A percentile compares a stretch with the other conserved stretches of the same genome.
Conservation (phyloP, 768 basidiomycete species). For the Mycena alexandri region DNA sequence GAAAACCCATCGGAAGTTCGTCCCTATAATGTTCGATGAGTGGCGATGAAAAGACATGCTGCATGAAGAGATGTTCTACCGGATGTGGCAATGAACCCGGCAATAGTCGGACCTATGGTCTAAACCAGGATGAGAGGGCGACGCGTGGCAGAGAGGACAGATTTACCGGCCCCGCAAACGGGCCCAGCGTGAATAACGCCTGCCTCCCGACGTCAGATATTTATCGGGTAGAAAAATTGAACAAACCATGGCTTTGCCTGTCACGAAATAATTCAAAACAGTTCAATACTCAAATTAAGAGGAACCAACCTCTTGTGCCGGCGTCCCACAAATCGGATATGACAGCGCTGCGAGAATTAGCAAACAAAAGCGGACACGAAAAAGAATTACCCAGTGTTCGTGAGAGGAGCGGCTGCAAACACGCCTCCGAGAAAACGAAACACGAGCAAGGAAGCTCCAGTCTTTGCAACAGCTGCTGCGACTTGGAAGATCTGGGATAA, state of each 20-base stretch:
- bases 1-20: conserved; percentile 77
- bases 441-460: conserved; percentile 72
- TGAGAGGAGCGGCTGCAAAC: conserved; percentile 77
- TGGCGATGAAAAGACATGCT: no score
- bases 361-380: no score
- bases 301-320: conserved; percentile 55
- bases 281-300: background rate
- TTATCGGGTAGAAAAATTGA: no score
- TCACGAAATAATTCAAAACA: background rate
- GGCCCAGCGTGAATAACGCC: conserved; percentile 71
- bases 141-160: background rate
- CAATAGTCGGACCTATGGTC: conserved; percentile 64
- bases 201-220: no score
- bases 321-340: conserved; percentile 76
- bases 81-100: no score
- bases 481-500: conserved; percentile 66
- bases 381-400: conserved; percentile 64
- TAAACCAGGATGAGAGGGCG: conserved; percentile 39
- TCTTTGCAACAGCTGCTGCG: conserved; percentile 71
- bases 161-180: conserved; percentile 71
- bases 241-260: conserved; percentile 62
- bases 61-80: no score
- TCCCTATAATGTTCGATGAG: no score
- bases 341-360: conserved; percentile 44
- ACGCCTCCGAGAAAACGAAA: conserved; percentile 79